phyloP scores from a whole-genome alignment of 2,329 filamentous ascomycete species.

The Zymoseptoria pseudotritici region DNA sequence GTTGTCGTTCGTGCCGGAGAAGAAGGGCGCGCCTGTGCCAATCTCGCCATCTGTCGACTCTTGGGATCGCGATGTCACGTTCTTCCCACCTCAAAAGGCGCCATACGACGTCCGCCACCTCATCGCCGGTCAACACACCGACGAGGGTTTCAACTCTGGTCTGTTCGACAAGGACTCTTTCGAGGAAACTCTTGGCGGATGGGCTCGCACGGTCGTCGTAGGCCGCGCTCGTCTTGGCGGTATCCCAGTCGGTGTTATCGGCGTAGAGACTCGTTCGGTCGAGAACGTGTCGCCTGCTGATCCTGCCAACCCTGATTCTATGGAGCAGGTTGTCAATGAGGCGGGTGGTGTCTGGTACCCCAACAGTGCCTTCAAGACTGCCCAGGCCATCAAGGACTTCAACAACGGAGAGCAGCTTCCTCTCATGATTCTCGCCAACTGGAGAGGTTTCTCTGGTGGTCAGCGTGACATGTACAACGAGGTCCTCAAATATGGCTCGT shows the following conservation, averaged over 20 bases:
- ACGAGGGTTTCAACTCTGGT: conserved; percentile 78
- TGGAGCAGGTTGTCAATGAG: conserved; percentile 89
- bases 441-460: conserved; percentile 99
- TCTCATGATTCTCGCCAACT: conserved; percentile 98
- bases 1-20: conserved; percentile 95
- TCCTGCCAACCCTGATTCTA: conserved; percentile 95
- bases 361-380: conserved; percentile 99
- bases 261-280: conserved; percentile 87
- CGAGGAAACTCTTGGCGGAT: conserved; percentile 90
- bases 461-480: conserved; percentile 99
- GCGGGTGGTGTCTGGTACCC: conserved; percentile 99
- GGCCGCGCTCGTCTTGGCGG: conserved; percentile 93
- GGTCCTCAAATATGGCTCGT: conserved; percentile 97
- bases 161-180: conserved; percentile 97
- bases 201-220: conserved; percentile 94
- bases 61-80: conserved; percentile 90
- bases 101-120: conserved; percentile 90
- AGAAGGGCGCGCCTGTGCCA: conserved; percentile 87
- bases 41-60: conserved; percentile 76
- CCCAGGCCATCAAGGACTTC: conserved; percentile 97
- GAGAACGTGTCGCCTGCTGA: conserved; percentile 97
- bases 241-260: conserved; percentile 97
- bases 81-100: conserved; percentile 72
- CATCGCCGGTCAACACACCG: conserved; percentile 79
- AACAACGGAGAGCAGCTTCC: conserved; percentile 98